A percentile compares a stretch with the other conserved stretches of the same genome.
Conservation (phyloP, 2,329 filamentous ascomycete species). For the Diaporthe australafricana region DNA sequence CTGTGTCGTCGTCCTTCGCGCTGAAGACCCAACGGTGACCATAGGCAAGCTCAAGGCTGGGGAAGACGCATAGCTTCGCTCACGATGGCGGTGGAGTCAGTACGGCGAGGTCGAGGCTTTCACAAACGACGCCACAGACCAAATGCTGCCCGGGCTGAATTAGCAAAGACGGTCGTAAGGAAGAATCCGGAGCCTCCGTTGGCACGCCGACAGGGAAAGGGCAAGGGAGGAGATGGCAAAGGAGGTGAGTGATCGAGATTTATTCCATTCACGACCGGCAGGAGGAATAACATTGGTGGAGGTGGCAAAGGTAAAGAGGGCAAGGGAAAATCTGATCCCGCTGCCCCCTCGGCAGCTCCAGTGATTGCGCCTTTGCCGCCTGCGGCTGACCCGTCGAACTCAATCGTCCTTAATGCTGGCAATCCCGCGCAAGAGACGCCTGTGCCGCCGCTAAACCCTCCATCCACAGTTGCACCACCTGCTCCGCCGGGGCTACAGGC, state of each 20-base stretch:
- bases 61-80: background rate
- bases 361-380: constrained; percentile 2
- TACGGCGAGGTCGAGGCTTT: constrained; percentile 10
- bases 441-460: constrained; percentile 24
- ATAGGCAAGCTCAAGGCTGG: background rate
- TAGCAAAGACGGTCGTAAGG: background rate
- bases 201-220: constrained; percentile 16
- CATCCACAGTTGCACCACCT: constrained; percentile 16
- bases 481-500: background rate
- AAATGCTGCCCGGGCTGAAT: background rate
- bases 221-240: constrained; percentile 11
- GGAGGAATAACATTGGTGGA: constrained; percentile 22
- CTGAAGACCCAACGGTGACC: constrained; percentile 14
- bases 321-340: constrained; percentile 3
- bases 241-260: constrained; percentile 23
- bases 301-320: constrained; percentile 4
- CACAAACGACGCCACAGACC: constrained; percentile 27
- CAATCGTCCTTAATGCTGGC: constrained; percentile 10
- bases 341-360: background rate
- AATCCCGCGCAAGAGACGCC: constrained; percentile 3
- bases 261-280: background rate
- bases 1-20: background rate
- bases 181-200: background rate
- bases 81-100: constrained; percentile 11
- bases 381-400: constrained; percentile 6